Evolutionary conservation across 2,329 filamentous ascomycete species (phyloP), one percentile per base, ranked within the genome.

Genomic region (Xylariaceae sp.): DNA sequence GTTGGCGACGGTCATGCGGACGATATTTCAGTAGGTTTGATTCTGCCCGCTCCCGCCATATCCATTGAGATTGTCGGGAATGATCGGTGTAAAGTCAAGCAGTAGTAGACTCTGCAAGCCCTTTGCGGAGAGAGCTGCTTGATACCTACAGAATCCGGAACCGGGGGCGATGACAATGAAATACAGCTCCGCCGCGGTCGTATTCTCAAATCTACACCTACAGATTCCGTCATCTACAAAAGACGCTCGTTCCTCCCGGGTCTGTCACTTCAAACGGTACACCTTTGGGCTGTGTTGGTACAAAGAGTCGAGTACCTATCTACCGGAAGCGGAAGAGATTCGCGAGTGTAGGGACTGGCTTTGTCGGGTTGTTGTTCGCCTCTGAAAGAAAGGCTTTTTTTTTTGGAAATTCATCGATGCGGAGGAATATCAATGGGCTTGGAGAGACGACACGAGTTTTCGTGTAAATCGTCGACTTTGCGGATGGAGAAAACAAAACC

Each of bases 291-390:
- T 6, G 32, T 6, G 31, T 31, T 30, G 37, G 11, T 49, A 2
- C 12, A n/a, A n/a, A 44, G 30, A 1, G 44, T 49, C 12, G 12
- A 53, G 35, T 6, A 53, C 37, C 27, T 53, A 53, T 43, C 27
- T 53, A 45, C 37, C 32, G 37, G 19, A 53, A 53, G 9, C 44
- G 51, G 29, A 53, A 48, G 6, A 48, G 37, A 35, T 53, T 37
- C 26, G 43, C 19, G 6, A 52, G 9, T 44, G 39, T 12, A 26
- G 12, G 12, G 35, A 46, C 46, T 31, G 39, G 26, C 9, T 42
- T 26, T 8, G 27, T 30, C 9, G 32, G 19, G 39, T 44, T 31
- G 11, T 12, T 54, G 29, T 11, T 35, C 27, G 6, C 37, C 45
- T 29, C n/a, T 40, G 12, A 26, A 40, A 40, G n/a, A 26, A 40